These are phyloP conservation scores for Arthonia radiata DNA, from an alignment of 495 filamentous ascomycete genomes.

Conservation along the genomic window DNA sequence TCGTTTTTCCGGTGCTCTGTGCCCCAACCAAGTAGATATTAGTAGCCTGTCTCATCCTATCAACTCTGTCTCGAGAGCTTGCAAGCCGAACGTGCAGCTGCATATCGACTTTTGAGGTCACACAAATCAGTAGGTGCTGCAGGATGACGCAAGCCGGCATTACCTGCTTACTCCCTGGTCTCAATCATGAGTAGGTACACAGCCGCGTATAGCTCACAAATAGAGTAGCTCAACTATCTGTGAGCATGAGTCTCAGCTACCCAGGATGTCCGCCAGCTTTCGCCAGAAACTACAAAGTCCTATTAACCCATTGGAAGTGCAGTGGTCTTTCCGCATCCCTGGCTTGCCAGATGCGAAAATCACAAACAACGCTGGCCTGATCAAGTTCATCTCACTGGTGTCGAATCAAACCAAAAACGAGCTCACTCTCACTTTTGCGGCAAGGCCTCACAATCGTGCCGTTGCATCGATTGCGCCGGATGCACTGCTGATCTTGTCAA, in stretches of 20 bases:
- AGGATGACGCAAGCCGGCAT: no score
- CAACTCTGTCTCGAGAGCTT: no score
- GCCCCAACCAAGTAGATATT: constrained; percentile 26
- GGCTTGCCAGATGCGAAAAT: constrained; percentile 9
- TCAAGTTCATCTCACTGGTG: constrained; percentile 13
- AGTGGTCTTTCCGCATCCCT: constrained; percentile 13
- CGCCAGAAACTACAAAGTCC: constrained; percentile 8
- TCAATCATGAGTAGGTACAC: no score
- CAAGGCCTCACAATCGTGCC: constrained; percentile 13
- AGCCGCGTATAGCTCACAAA: no score
- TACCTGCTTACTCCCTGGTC: no score
- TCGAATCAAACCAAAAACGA: constrained; percentile 10
- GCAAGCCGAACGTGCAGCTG: no score
- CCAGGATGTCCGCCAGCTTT: no score
- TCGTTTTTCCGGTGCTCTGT: constrained; percentile 27
- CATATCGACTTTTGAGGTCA: no score
- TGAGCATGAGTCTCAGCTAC: no score
- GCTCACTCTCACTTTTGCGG: constrained; percentile 12
- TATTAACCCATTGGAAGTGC: constrained; percentile 10
- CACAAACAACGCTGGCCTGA: constrained; percentile 8
- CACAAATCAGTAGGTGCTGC: no score
- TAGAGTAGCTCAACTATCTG: no score
- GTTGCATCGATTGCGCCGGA: constrained; percentile 9
- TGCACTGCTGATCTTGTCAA: constrained; percentile 15
- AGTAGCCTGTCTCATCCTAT: no score